Evolutionary conservation across 192 early-diverging fungal species (phyloP).

Genomic region (Mortierella claussenii): DNA sequence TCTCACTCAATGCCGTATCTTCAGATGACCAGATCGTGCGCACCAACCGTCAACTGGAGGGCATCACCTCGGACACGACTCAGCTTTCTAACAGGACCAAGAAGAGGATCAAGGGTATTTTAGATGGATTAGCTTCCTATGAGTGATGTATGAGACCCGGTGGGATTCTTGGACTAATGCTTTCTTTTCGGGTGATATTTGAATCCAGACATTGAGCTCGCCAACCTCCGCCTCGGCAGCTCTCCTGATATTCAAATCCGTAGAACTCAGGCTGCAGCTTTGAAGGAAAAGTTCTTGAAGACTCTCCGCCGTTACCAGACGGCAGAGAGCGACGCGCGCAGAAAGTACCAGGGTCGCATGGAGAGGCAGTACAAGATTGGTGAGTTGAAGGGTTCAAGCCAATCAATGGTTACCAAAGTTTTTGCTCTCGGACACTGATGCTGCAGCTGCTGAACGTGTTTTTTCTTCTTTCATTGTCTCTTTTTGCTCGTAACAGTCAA

Average conservation of each 20-base stretch:
- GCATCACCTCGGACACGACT: constrained; percentile 41
- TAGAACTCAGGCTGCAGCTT: constrained; percentile 54
- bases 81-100: constrained; percentile 54
- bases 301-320: constrained; percentile 81
- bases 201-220: constrained; percentile 31
- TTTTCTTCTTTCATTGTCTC: too few relatives aligned
- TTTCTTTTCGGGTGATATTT: neutral
- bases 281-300: constrained; percentile 72
- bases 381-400: too few relatives aligned
- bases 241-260: constrained; percentile 39
- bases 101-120: constrained; percentile 58
- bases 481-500: constrained; percentile 79
- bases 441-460: too few relatives aligned
- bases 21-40: constrained; percentile 35
- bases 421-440: too few relatives aligned
- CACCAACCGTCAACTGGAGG: constrained; percentile 48
- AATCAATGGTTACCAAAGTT: too few relatives aligned
- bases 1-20: constrained; percentile 47
- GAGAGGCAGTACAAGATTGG: constrained; percentile 88
- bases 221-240: constrained; percentile 25
- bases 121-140: neutral
- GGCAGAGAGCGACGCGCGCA: constrained; percentile 81
- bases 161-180: neutral
- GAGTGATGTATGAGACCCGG: neutral
- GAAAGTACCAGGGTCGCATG: constrained; percentile 85